Evolutionary conservation across 495 filamentous ascomycete genomes (phyloP), one percentile per base, ranked within the genome.

Genomic region (Aspergillus ostianus): DNA sequence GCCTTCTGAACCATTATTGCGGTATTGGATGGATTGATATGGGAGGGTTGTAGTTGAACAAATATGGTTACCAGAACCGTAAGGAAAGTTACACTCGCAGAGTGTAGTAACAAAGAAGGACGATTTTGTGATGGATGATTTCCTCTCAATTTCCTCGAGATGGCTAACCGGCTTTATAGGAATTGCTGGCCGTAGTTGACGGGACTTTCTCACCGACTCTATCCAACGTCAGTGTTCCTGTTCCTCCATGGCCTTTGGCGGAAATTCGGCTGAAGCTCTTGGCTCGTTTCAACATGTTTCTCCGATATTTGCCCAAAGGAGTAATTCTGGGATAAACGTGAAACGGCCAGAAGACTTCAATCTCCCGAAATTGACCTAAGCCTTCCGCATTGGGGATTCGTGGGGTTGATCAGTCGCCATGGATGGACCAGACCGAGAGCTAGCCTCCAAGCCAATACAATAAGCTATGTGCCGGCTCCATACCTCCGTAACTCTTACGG

Each of bases 1-100:
- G 30, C 48, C 48, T 61, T 51, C 21, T 29, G 52, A 26, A 55
- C 30, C 58, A 61, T 61, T 47, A 19, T 56, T 47, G 51, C 45
- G 13, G 21, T 51, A 56, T 21, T 30, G 18, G 30, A 56, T 21
- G n/a, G 32, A 17, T 21, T 41, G 36, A 41, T 41, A 32, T 12
- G 30, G 4, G 36, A n/a, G 36, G 10, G 36, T 41, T 41, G 10
- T 13, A n/a, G n/a, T 15, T 41, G 3, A 41, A 41, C 3, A 41
- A 15, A 41, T 41, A 15, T 53, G 36, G 30, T 30, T 48, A 17
- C 30, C 26, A 48, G 54, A 32, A 30, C 47, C 19, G 5, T 10
- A 36, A 52, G 47, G 19, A 20, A 13, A 44, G 17, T 36, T 21
- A 3, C 30, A 51, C 47, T 58, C 48, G n/a, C 47, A 51, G 47